A percentile compares a stretch with the other conserved stretches of the same genome.
phyloP scores from a whole-genome alignment of 768 basidiomycete species.

The Solioccasus polychromus region DNA sequence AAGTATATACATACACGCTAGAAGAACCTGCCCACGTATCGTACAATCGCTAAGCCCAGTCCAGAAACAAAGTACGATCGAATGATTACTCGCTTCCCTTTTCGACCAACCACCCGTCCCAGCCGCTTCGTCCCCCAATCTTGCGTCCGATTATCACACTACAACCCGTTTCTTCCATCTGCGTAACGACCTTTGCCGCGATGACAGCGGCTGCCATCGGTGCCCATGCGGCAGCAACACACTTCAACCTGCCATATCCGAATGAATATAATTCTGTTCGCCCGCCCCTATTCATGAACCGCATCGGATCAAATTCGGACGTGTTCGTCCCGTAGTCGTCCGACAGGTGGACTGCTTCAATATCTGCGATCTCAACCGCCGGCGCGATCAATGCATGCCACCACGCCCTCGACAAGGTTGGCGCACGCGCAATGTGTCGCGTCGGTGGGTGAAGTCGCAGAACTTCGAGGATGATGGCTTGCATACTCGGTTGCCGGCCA shows the following conservation, averaged over 20 bases:
- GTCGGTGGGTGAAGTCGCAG: slow-evolving; percentile 30
- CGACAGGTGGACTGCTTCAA: slow-evolving; percentile 19
- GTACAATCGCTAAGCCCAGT: neutral
- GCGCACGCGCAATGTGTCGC: slow-evolving; percentile 21
- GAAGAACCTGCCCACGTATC: neutral
- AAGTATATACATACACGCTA: too few species aligned
- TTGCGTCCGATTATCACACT: slow-evolving; percentile 9
- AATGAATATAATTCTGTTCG: slow-evolving; percentile 39
- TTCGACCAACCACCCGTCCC: slow-evolving; percentile 42
- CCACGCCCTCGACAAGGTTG: slow-evolving; percentile 1
- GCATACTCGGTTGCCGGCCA: slow-evolving; percentile 16
- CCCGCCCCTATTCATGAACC: slow-evolving; percentile 24
- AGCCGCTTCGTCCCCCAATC: slow-evolving; percentile 45
- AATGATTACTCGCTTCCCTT: slow-evolving; percentile 1
- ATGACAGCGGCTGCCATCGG: slow-evolving; percentile 54
- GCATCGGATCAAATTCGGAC: slow-evolving; percentile 44
- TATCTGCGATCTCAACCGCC: slow-evolving; percentile 21
- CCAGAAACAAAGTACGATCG: neutral
- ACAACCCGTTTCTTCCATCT: slow-evolving; percentile 26
- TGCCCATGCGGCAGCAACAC: slow-evolving; percentile 50
- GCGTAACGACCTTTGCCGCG: slow-evolving; percentile 39
- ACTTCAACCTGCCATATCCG: slow-evolving; percentile 40
- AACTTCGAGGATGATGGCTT: slow-evolving; percentile 26
- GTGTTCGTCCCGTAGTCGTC: slow-evolving; percentile 30
- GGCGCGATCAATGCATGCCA: slow-evolving; percentile 12